Percentiles rank a stretch among this genome's conserved stretches.
phyloP scores from a whole-genome alignment of 1,139 yeast species.

The Lizanozyma gosingica region DNA sequence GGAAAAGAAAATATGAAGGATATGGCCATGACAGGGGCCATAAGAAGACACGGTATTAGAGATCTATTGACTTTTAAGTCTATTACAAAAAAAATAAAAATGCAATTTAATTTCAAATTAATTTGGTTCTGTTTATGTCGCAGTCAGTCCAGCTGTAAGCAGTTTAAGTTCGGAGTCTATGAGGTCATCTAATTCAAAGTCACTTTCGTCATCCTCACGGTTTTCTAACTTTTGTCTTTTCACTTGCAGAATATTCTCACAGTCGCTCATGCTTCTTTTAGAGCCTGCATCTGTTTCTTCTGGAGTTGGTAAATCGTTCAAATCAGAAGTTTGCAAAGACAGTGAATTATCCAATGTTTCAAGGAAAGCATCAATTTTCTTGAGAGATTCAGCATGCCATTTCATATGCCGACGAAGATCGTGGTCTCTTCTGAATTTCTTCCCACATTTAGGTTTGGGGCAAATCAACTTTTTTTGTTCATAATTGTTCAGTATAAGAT shows the following conservation, averaged over 20 bases:
- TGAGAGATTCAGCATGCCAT: conserved; percentile 42
- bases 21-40: too few relatives aligned
- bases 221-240: background rate
- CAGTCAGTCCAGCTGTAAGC: background rate
- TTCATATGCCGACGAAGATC: conserved; percentile 45
- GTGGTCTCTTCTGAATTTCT: conserved; percentile 37
- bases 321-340: background rate
- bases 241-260: background rate
- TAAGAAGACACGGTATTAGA: too few relatives aligned
- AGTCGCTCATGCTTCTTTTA: background rate
- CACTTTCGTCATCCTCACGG: background rate
- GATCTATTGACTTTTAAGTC: too few relatives aligned
- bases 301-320: background rate
- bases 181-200: background rate
- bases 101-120: too few relatives aligned
- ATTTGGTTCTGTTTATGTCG: too few relatives aligned
- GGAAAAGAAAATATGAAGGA: background rate
- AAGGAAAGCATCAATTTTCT: conserved; percentile 24
- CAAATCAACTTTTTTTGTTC: conserved; percentile 30
- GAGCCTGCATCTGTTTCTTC: background rate
- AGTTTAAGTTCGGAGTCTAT: background rate
- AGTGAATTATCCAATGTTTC: conserved; percentile 14
- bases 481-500: conserved; percentile 28
- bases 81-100: too few relatives aligned
- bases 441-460: conserved; percentile 36